Percentiles rank a stretch among this genome's conserved stretches.
Evolutionary conservation across 2,329 filamentous ascomycete species (phyloP).

Genomic region (Ophiostoma quercus): DNA sequence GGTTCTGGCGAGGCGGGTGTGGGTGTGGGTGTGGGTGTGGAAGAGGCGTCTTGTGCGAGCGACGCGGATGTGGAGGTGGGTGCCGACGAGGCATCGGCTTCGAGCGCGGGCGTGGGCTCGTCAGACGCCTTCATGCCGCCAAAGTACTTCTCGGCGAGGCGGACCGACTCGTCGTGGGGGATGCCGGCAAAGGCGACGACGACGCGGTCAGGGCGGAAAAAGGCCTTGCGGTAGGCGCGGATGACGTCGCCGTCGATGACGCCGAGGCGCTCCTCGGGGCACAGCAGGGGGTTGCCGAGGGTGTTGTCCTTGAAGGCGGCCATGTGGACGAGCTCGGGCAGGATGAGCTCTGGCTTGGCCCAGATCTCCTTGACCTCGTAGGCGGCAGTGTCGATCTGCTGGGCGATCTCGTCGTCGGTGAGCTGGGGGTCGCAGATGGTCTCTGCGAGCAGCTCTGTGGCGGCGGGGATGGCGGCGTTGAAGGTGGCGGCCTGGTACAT

Average conservation of each 20-base stretch:
- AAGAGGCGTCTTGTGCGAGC: neutral
- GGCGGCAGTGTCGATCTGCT: slow-evolving; percentile 84
- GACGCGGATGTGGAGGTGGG: slow-evolving; percentile 25
- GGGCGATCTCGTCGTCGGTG: slow-evolving; percentile 77
- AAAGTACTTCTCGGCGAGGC: slow-evolving; percentile 77
- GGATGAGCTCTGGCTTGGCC: slow-evolving; percentile 91
- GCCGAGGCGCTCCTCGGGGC: slow-evolving; percentile 74
- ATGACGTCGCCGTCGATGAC: slow-evolving; percentile 71
- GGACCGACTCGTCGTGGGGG: slow-evolving; percentile 72
- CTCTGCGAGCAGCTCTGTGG: slow-evolving; percentile 80
- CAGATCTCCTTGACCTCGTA: slow-evolving; percentile 98
- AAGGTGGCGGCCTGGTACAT: slow-evolving; percentile 99
- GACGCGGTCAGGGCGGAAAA: slow-evolving; percentile 85
- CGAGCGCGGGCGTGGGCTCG: slow-evolving; percentile 32
- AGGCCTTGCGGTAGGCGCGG: slow-evolving; percentile 70
- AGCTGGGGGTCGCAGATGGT: slow-evolving; percentile 83
- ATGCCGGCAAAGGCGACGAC: slow-evolving; percentile 95
- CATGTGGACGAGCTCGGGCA: slow-evolving; percentile 92
- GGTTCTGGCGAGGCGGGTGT: slow-evolving; percentile 34
- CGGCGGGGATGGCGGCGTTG: slow-evolving; percentile 81
- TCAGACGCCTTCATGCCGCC: slow-evolving; percentile 71
- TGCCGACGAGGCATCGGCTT: slow-evolving; percentile 28
- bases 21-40: slow-evolving; percentile 21
- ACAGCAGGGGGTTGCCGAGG: slow-evolving; percentile 85
- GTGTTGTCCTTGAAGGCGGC: slow-evolving; percentile 96